Evolutionary conservation across 2,329 filamentous ascomycete species (phyloP), one percentile per base, ranked within the genome.

Genomic region (Scedosporium minutisporum): DNA sequence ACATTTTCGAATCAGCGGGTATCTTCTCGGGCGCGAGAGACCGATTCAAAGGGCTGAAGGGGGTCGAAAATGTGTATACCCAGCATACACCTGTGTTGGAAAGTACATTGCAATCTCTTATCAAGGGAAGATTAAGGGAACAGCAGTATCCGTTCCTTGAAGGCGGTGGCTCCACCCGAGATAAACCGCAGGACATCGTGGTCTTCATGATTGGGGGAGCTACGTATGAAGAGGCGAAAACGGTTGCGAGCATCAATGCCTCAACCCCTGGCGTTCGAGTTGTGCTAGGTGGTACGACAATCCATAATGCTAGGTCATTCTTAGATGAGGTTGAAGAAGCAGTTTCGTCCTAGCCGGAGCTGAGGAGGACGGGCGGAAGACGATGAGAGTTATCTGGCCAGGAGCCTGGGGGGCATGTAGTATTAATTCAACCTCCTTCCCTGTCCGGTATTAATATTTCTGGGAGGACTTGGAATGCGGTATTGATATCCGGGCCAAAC

Each of bases 51-150:
- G 95, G 95, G 0, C 81, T 99, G 14, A 97, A 97, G 71, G 95
- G 95, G 1, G 95, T 99, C 1, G 96, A 99, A 73, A 99, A 99
- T 69, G 95, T 99, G 29, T 99, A 99, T 73, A 99, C 95, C 0
- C 96, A 99, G 73, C 95, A 99, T 74, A 96, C 91, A 5, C 92
- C 96, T 0, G 82, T 91, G 23, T 76, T 99, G 16, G 93, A 97
- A 73, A 84, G 84, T 25, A 97, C 92, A 0, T 77, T 99, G 18
- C 93, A 97, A 71, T 93, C 93, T 68, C 79, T 99, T 60, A 93
- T 97, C 77, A 97, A 96, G 72, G 96, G 95, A 0, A 86, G 90
- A 33, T 76, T 99, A 64, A 89, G 87, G 69, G 91, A 96, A 69
- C 85, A 92, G 66, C 86, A 95, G 65, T 97, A 96, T 71, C 96